Conservation (phyloP, 1,284 basidiomycete species). For the Moesziomyces aphidis region DNA sequence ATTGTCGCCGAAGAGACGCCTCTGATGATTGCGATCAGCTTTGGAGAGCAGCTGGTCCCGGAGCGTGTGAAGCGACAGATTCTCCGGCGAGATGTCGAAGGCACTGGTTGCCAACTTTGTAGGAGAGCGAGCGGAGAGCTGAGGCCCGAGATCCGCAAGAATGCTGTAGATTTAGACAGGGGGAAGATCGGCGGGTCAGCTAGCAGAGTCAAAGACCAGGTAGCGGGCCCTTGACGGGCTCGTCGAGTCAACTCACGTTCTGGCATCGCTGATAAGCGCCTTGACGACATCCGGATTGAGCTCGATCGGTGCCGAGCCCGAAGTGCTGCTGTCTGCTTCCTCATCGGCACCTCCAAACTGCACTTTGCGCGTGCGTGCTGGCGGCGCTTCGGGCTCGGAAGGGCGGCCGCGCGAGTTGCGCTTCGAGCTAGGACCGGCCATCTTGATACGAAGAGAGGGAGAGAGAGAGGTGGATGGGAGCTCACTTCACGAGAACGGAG, state of each 20-base stretch:
- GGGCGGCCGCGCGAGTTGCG: constrained; percentile 22
- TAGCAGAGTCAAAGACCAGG: background rate
- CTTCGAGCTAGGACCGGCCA: constrained; percentile 19
- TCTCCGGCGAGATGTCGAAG: constrained; percentile 48
- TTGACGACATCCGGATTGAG: constrained; percentile 35
- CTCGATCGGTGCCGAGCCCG: constrained; percentile 8
- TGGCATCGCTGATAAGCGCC: constrained; percentile 17
- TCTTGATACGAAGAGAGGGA: background rate
- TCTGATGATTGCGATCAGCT: constrained; percentile 39
- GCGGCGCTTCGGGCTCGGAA: constrained; percentile 12
- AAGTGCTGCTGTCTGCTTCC: constrained; percentile 4
- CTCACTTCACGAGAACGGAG: too few species aligned
- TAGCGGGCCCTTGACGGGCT: background rate
- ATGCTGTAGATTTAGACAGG: constrained; percentile 3
- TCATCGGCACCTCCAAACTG: constrained; percentile 27
- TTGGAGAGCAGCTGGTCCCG: constrained; percentile 49
- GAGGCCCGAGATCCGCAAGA: constrained; percentile 40
- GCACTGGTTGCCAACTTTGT: constrained; percentile 40
- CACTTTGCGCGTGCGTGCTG: constrained; percentile 26
- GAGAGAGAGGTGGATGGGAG: background rate
- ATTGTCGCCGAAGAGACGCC: constrained; percentile 35
- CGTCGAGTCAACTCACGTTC: constrained; percentile 1
- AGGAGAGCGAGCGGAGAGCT: constrained; percentile 39
- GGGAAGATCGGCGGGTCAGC: background rate
- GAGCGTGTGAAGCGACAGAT: constrained; percentile 42